Base-by-base conservation (phyloP, 176 grass and related monocot species). In the Juncus effusus region DNA sequence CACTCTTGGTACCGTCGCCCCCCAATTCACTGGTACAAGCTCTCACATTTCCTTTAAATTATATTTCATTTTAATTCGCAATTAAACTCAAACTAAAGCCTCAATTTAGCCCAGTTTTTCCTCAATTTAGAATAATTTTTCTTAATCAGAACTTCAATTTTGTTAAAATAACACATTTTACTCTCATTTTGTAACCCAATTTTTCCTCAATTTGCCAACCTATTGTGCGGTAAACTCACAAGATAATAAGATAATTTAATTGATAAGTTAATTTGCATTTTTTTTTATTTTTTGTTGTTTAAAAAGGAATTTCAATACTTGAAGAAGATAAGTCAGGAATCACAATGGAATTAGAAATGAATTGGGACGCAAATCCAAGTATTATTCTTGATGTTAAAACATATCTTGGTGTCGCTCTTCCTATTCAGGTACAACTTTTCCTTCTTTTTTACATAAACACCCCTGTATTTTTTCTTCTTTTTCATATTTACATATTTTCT, bases 361-460 rank as follows among this genome's bases (percentile, higher is more conserved):
- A 92, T 51, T 97, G 85, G 94, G 94, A 97, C 82, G 94, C 85
- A 64, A 92, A 97, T 86, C 78, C 88, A 86, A 97, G 59, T 69
- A 91, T 97, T 62, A 60, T 92, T 63, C 83, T 97, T 75, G 94
- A 86, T 82, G 54, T 97, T 84, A 90, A 82, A 83, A 97, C 94
- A 82, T 80, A 66, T 77, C 67, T 97, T 60, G 94, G 94, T 5
- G 80, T 92, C n/a, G 75, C 78, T 69, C 80, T 97, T 81, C 94
- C 94, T 61, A 86, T 92, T 89, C 88, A 92, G 88, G 88, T 92
- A 61, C 83, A 72, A 28, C 19, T 28, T 28, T 28, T 28, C 19
- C 19, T 28, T 28, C 19, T 28, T 28, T 45, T 6, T 6, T 39
- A 40, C 40, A 28, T n/a, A 10, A 69, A 40, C 19, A 40, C 13